phyloP scores from a whole-genome alignment of 202 grass and related monocot species.

The Dendrocalamus latiflorus region DNA sequence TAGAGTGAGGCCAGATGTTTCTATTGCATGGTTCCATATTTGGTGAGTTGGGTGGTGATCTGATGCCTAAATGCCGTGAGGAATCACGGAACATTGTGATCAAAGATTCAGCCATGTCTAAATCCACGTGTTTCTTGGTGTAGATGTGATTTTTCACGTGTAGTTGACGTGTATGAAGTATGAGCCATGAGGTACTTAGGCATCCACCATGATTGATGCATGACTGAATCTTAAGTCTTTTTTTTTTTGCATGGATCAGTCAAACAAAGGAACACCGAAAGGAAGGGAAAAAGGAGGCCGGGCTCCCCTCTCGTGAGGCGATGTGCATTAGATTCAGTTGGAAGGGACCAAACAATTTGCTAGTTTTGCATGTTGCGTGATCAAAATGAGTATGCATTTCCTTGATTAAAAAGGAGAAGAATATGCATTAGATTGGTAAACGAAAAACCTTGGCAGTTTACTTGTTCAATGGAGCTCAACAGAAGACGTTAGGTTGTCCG shows the following conservation, averaged over 20 bases:
- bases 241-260: too few species aligned
- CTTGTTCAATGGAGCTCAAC: background rate
- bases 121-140: background rate
- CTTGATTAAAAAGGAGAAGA: background rate
- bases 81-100: background rate
- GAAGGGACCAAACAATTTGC: slow-evolving; percentile 5
- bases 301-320: too few species aligned
- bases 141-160: background rate
- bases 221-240: too few species aligned
- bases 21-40: background rate
- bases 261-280: too few species aligned
- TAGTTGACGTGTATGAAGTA: background rate
- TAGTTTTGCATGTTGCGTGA: slow-evolving; percentile 25
- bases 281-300: too few species aligned
- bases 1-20: background rate
- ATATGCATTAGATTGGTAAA: background rate
- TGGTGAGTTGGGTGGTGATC: background rate
- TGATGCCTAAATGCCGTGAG: background rate
- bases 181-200: background rate
- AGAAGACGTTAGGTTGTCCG: background rate
- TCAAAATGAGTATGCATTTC: background rate
- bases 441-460: background rate
- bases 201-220: too few species aligned
- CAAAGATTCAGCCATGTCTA: background rate
- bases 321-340: slow-evolving; percentile 36